Percentiles rank a stretch among this genome's conserved stretches.
Conservation (phyloP, 2,329 filamentous ascomycete species). For the Teratosphaeria destructans region DNA sequence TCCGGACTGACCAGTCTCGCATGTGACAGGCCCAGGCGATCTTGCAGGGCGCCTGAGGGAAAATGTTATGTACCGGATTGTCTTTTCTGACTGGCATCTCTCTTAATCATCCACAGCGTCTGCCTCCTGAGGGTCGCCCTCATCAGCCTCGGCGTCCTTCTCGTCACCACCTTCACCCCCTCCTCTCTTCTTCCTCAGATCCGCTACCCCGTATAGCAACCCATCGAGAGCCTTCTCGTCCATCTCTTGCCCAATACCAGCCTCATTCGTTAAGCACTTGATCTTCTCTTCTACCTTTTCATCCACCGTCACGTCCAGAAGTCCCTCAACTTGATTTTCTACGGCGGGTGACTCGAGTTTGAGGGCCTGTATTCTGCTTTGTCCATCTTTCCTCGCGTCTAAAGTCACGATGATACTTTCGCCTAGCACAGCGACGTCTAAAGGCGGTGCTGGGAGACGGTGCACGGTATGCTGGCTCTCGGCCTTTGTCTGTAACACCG, state of each 20-base stretch:
- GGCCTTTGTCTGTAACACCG: background rate
- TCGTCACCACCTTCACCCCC: background rate
- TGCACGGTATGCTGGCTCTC: background rate
- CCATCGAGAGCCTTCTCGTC: conserved; percentile 32
- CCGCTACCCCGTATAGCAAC: conserved; percentile 38
- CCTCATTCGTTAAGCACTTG: background rate
- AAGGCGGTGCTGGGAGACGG: conserved; percentile 1
- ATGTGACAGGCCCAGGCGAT: too few relatives aligned
- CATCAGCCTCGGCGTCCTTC: conserved; percentile 1
- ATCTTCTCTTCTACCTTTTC: background rate
- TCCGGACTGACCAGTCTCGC: too few relatives aligned
- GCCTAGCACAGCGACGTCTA: conserved; percentile 9
- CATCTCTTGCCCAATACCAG: conserved; percentile 10
- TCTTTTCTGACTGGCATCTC: background rate
- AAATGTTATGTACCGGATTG: background rate
- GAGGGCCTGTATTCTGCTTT: conserved; percentile 3
- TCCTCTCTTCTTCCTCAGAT: conserved; percentile 38
- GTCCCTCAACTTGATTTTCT: conserved; percentile 2
- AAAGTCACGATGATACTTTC: conserved; percentile 9
- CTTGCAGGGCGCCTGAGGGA: background rate
- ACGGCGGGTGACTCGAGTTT: background rate
- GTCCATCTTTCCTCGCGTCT: conserved; percentile 6
- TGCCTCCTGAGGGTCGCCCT: background rate
- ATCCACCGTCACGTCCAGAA: background rate
- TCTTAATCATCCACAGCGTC: background rate